Conservation (phyloP, 2,329 filamentous ascomycete species). For the Dactylonectria macrodidyma region DNA sequence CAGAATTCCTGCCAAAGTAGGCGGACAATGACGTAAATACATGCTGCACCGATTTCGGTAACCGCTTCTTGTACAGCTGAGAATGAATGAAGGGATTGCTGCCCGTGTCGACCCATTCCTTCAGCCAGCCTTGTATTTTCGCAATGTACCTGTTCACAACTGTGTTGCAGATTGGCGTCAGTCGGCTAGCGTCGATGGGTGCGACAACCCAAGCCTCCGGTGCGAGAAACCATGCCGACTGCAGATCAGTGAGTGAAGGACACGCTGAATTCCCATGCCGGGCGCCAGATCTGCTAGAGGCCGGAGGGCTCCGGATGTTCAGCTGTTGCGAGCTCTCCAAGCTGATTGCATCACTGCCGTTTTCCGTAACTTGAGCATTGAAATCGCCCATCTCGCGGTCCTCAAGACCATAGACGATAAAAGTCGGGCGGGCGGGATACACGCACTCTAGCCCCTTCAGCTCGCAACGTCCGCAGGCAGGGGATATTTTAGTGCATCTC, state of each 20-base stretch:
- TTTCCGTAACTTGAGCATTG: background rate
- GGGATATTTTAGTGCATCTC: slow-evolving; percentile 39
- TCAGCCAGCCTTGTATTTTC: slow-evolving; percentile 25
- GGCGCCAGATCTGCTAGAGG: background rate
- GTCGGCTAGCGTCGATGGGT: background rate
- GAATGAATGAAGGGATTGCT: slow-evolving; percentile 32
- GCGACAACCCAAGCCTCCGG: slow-evolving; percentile 10
- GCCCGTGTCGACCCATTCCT: slow-evolving; percentile 26
- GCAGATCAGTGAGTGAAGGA: slow-evolving; percentile 27
- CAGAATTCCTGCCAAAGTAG: slow-evolving; percentile 26
- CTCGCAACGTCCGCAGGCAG: slow-evolving; percentile 28
- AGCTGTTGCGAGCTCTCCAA: background rate
- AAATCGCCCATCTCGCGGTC: background rate
- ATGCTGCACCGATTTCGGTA: slow-evolving; percentile 16
- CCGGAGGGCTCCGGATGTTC: background rate
- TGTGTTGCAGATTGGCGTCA: slow-evolving; percentile 20
- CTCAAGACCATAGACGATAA: slow-evolving; percentile 33
- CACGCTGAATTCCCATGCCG: background rate
- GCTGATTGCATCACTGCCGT: background rate
- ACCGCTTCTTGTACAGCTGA: slow-evolving; percentile 17
- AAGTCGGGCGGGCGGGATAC: slow-evolving; percentile 31
- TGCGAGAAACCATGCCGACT: slow-evolving; percentile 32
- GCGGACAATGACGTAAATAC: slow-evolving; percentile 26
- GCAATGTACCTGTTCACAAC: slow-evolving; percentile 20
- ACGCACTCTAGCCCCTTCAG: slow-evolving; percentile 32